Percentiles rank a stretch among this genome's conserved stretches.
These are phyloP conservation scores for Albifimbria verrucaria DNA, from an alignment of 2,329 filamentous ascomycete genomes.

Conservation along the genomic window DNA sequence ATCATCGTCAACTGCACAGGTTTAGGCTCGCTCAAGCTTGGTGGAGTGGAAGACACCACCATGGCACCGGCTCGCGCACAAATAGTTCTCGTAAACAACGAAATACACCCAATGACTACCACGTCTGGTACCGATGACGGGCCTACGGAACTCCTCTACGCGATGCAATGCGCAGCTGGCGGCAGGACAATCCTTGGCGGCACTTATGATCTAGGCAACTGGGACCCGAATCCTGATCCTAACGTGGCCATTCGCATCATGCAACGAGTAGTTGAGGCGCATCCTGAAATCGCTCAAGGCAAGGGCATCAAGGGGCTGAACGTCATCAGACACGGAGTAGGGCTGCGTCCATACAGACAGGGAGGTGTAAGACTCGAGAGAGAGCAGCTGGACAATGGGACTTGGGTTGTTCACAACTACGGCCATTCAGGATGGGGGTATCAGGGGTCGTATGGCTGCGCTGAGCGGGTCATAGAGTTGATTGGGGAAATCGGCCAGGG, in stretches of 20 bases:
- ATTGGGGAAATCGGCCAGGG: background rate
- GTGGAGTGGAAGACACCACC: conserved; percentile 62
- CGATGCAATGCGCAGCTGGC: conserved; percentile 68
- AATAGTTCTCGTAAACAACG: conserved; percentile 73
- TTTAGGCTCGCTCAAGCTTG: conserved; percentile 60
- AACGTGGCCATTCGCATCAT: conserved; percentile 73
- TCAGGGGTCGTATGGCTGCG: conserved; percentile 34
- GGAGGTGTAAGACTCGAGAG: conserved; percentile 70
- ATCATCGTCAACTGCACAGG: conserved; percentile 71
- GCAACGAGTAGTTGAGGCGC: conserved; percentile 60
- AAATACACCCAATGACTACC: conserved; percentile 60
- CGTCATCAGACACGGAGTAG: conserved; percentile 75
- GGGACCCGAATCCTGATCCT: conserved; percentile 70
- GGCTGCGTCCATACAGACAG: conserved; percentile 66
- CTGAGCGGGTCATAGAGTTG: conserved; percentile 9
- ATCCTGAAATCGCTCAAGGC: conserved; percentile 56
- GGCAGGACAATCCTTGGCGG: conserved; percentile 78
- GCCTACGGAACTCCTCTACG: conserved; percentile 65
- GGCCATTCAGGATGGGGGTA: conserved; percentile 71
- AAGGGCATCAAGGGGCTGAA: conserved; percentile 66
- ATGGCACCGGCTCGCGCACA: conserved; percentile 67
- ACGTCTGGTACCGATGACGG: conserved; percentile 67
- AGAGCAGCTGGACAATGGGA: conserved; percentile 33
- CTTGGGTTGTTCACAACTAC: conserved; percentile 64
- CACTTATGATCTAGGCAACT: conserved; percentile 69